phyloP scores from a whole-genome alignment of 2,329 filamentous ascomycete genomes.

The Monosporascus sp. region DNA sequence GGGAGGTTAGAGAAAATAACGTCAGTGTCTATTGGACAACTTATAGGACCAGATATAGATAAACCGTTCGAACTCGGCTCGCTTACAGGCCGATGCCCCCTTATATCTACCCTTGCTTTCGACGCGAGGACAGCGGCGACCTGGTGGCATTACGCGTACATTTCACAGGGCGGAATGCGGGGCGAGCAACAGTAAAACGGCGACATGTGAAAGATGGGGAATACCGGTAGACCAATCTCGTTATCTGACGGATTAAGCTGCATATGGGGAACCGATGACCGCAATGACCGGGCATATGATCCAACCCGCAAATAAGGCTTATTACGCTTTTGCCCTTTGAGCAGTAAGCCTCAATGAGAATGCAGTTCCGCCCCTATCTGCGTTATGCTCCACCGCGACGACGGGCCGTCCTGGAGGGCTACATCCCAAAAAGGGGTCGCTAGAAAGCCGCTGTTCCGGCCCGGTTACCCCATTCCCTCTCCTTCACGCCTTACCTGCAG shows the following conservation, averaged over 20 bases:
- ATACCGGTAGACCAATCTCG: not conserved
- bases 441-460: not conserved
- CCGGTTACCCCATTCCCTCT: not conserved
- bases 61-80: not conserved
- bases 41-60: not conserved
- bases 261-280: not conserved
- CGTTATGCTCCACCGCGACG: not conserved
- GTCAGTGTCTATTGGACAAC: not conserved
- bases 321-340: not conserved
- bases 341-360: not conserved
- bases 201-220: not conserved
- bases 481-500: not conserved
- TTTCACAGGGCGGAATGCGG: not conserved
- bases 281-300: not conserved
- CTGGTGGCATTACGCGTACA: no score
- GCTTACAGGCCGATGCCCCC: no score
- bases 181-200: not conserved
- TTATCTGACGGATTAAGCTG: not conserved
- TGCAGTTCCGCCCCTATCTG: not conserved
- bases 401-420: not conserved
- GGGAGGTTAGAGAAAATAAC: not conserved
- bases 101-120: no score
- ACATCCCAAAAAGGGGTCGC: no score
- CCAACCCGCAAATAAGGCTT: not conserved
- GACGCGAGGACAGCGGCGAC: no score